Percentiles rank a stretch among this genome's conserved stretches.
Evolutionary conservation across 2,329 filamentous ascomycete species (phyloP).

Genomic region (Stachybotrys elegans): DNA sequence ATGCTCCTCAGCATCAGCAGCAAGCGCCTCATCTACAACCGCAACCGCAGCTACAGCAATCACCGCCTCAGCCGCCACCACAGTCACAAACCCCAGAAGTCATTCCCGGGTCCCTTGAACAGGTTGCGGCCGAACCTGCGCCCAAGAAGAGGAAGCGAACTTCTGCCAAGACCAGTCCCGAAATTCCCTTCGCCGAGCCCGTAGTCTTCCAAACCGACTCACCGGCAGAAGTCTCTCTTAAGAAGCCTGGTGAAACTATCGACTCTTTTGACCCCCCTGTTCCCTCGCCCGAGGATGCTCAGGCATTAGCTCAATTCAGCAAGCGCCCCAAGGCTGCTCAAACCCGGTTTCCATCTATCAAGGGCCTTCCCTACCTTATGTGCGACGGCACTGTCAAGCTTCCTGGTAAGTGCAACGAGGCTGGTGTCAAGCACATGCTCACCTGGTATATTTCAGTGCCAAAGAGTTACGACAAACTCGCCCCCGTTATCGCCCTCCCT

Average conservation of each 20-base stretch:
- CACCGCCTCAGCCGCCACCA: conserved; percentile 8
- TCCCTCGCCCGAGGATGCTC: conserved; percentile 27
- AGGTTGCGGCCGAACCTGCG: conserved; percentile 18
- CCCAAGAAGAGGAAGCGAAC: conserved; percentile 34
- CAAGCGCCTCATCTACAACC: conserved; percentile 13
- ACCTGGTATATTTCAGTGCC: conserved; percentile 18
- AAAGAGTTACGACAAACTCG: conserved; percentile 40
- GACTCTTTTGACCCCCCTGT: conserved; percentile 24
- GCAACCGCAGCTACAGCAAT: conserved; percentile 15
- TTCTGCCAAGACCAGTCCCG: conserved; percentile 18
- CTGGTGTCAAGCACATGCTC: not conserved
- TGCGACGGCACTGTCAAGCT: conserved; percentile 35
- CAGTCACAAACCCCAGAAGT: conserved; percentile 11
- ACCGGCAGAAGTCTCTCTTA: conserved; percentile 19
- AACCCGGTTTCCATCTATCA: conserved; percentile 31
- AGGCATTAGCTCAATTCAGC: conserved; percentile 30
- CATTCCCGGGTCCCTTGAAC: conserved; percentile 14
- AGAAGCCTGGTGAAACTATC: conserved; percentile 29
- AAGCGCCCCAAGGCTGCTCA: conserved; percentile 33
- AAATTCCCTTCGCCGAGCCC: conserved; percentile 4
- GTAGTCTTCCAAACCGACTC: conserved; percentile 17
- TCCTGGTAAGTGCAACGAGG: conserved; percentile 24
- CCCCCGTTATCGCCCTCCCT: conserved; percentile 36
- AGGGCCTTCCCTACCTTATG: conserved; percentile 32
- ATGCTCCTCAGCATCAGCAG: conserved; percentile 18